Evolutionary conservation across 2,329 filamentous ascomycete genomes (phyloP), one percentile per base, ranked within the genome.

Genomic region (Diaporthe sp.): DNA sequence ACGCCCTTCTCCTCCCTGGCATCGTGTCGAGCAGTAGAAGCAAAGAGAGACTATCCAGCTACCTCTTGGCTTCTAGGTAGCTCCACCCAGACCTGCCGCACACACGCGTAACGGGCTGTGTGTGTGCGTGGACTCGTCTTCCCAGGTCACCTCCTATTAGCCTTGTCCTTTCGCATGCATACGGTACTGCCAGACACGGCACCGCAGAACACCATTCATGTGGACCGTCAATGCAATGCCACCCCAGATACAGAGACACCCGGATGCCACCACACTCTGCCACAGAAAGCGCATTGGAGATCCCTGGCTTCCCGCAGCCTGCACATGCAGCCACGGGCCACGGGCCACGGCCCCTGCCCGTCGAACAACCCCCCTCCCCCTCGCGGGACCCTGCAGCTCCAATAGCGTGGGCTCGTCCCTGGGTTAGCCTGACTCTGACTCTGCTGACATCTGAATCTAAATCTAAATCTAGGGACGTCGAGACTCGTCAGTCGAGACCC

Each of bases 361-460:
- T 58, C 55, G 30, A 58, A 28, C 38, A n/a, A n/a, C n/a, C n/a
- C 17, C n/a, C n/a, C 35, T 15, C n/a, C 58, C 25, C 67, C 52
- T 22, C 33, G 50, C 25, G 19, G 50, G 33, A 50, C 67, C 67
- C 33, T 52, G 55, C 69, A 60, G 42, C n/a, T 52, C 67, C 69
- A 71, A 61, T 71, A 71, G 69, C 55, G 57, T 30, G 69, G 45
- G 38, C n/a, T 25, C 52, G 67, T 71, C 38, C 52, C 47, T 47
- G 60, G 64, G 58, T 52, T 72, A 64, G 69, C 69, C 69, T 58
- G 69, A 52, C 69, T 72, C 69, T 55, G 64, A 68, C 64, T 68
- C 64, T 68, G 64, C 64, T 68, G 64, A 68, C 47, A 68, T 61
- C 69, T 64, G 57, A 72, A 72, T 64, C 69, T 30, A 61, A 71